Conservation (phyloP, 768 basidiomycete genomes). For the Podaxis sp. region DNA sequence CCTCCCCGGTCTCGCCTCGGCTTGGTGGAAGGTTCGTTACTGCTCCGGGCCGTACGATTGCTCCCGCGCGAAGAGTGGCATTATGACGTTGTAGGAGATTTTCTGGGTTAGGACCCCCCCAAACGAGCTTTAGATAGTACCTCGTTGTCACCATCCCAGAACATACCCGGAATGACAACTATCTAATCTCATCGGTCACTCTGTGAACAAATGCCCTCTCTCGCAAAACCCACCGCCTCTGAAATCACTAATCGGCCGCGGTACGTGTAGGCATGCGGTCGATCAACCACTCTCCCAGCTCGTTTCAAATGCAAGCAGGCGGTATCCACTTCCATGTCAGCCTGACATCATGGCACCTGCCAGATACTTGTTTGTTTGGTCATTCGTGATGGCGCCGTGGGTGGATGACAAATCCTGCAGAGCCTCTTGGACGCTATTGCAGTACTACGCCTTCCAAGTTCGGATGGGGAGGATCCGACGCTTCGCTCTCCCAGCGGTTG, state of each 20-base stretch:
- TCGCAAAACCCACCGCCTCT: background rate
- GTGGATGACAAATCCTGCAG: background rate
- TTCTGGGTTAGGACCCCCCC: background rate
- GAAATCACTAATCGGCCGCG: background rate
- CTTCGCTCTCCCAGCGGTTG: background rate
- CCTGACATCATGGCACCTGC: slow-evolving; percentile 8
- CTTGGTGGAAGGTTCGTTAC: background rate
- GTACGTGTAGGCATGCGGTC: background rate
- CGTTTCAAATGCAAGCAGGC: background rate
- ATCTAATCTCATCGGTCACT: background rate
- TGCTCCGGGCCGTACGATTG: background rate
- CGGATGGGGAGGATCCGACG: background rate
- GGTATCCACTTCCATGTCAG: background rate
- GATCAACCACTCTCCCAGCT: background rate
- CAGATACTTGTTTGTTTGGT: background rate
- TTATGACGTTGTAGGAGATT: background rate
- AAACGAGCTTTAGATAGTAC: background rate
- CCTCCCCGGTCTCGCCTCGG: background rate
- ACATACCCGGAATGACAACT: too few relatives aligned
- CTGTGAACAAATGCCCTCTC: background rate
- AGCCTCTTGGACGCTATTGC: background rate
- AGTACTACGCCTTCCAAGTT: background rate
- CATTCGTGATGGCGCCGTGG: background rate
- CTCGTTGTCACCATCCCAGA: too few relatives aligned
- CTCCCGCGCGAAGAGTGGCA: background rate